A percentile compares a stretch with the other conserved stretches of the same genome.
Evolutionary conservation across 2,329 filamentous ascomycete genomes (phyloP).

Genomic region (Sporothrix variecibatus): DNA sequence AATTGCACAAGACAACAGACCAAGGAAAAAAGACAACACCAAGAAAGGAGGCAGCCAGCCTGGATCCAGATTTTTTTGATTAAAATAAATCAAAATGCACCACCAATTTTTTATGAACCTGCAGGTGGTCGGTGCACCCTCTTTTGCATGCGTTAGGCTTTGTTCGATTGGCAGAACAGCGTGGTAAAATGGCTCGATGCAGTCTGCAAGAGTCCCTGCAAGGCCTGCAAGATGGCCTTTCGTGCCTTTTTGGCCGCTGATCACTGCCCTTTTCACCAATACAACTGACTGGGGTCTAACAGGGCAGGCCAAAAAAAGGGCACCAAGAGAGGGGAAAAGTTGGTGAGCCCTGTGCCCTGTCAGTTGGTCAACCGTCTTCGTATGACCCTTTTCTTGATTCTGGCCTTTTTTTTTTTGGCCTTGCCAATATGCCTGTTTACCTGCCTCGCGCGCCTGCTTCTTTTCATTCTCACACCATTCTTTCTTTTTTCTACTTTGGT

Average conservation of each 20-base stretch:
- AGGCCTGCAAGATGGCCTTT: background rate
- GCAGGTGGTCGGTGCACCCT: background rate
- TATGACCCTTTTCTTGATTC: background rate
- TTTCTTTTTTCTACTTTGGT: background rate
- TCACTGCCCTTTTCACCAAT: background rate
- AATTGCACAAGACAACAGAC: background rate
- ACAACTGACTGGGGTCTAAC: background rate
- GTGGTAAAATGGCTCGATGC: background rate
- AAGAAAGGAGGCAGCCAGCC: conserved; percentile 6
- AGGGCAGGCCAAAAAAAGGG: background rate
- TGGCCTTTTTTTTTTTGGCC: background rate
- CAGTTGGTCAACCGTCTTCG: background rate
- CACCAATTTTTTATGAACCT: background rate
- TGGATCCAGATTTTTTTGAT: background rate
- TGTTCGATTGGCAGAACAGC: background rate
- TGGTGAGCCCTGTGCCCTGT: background rate
- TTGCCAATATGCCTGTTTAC: background rate
- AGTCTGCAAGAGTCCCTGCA: background rate
- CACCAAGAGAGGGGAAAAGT: background rate
- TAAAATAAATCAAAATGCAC: conserved; percentile 1
- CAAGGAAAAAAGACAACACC: background rate
- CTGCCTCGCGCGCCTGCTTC: background rate
- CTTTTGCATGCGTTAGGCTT: background rate
- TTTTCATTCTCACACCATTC: background rate
- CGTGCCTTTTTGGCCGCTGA: background rate